Percentiles rank a stretch among this genome's conserved stretches.
These are phyloP conservation scores for Candida ponderosae DNA, from an alignment of 805 yeast genomes.

Conservation along the genomic window DNA sequence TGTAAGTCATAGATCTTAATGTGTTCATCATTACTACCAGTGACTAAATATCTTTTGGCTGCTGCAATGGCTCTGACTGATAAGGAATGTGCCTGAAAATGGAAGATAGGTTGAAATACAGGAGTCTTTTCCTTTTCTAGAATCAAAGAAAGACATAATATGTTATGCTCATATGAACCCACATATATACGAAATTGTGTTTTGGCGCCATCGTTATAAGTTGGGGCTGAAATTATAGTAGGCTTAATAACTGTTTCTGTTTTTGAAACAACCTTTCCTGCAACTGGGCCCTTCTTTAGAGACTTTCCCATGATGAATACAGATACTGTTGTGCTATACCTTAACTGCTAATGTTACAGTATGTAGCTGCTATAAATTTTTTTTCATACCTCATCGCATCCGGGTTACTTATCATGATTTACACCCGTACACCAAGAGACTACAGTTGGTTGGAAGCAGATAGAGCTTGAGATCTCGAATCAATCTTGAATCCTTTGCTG, in stretches of 20 bases:
- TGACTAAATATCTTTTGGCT: slow-evolving; percentile 77
- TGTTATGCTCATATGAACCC: slow-evolving; percentile 93
- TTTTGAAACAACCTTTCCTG: too few relatives aligned
- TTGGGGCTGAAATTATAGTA: slow-evolving; percentile 12
- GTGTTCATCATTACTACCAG: slow-evolving; percentile 95
- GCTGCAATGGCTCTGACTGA: slow-evolving; percentile 81
- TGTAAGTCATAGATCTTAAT: slow-evolving; percentile 91
- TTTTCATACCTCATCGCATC: too few relatives aligned
- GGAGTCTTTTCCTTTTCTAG: slow-evolving; percentile 44
- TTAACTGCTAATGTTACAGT: too few relatives aligned
- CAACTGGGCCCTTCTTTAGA: slow-evolving; percentile 4
- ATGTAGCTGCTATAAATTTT: too few relatives aligned
- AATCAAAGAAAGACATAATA: slow-evolving; percentile 75
- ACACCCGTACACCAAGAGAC: too few relatives aligned
- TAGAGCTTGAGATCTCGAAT: too few relatives aligned
- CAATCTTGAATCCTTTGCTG: too few relatives aligned
- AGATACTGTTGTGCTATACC: too few relatives aligned
- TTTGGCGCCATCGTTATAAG: not conserved
- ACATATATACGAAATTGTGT: slow-evolving; percentile 70
- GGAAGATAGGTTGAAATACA: slow-evolving; percentile 87
- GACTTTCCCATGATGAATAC: slow-evolving; percentile 3
- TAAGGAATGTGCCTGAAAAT: slow-evolving; percentile 88
- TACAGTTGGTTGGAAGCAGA: too few relatives aligned
- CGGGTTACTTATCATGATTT: too few relatives aligned
- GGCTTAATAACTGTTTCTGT: slow-evolving; percentile 12